Conservation (phyloP, 331 rosid genomes). For the Acacia pycnantha region DNA sequence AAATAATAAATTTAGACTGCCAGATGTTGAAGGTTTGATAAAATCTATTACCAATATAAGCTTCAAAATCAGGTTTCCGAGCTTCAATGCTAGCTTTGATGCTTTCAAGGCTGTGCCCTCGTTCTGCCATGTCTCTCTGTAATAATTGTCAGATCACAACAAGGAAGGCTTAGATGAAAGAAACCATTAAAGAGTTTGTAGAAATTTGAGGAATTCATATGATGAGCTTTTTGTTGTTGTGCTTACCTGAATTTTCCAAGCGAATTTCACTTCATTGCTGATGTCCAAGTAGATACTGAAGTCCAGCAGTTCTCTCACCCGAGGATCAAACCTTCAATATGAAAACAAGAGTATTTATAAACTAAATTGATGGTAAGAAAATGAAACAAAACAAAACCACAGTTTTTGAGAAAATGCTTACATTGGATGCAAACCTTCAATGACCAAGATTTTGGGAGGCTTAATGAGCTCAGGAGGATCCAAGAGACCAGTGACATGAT, state of each 20-base stretch:
- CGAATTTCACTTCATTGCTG: constrained; percentile 94
- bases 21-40: not conserved
- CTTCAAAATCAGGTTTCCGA: constrained; percentile 94
- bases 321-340: constrained; percentile 67
- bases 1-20: not conserved
- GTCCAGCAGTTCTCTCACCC: constrained; percentile 94
- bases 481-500: constrained; percentile 92
- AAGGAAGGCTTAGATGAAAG: not conserved
- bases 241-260: constrained; percentile 97
- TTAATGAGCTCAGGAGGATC: constrained; percentile 94
- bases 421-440: constrained; percentile 99
- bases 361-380: not conserved
- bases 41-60: constrained; percentile 68
- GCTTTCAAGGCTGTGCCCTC: constrained; percentile 98
- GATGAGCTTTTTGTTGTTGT: not conserved
- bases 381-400: not conserved
- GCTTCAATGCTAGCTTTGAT: constrained; percentile 98
- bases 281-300: constrained; percentile 98
- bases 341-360: not conserved
- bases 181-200: not conserved
- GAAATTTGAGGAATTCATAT: not conserved
- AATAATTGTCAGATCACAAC: constrained; percentile 8
- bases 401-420: constrained; percentile 35
- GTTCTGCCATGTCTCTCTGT: constrained; percentile 99
- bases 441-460: constrained; percentile 94